Base-by-base conservation (phyloP, 768 basidiomycete species). In the Dentipellis sp. region DNA sequence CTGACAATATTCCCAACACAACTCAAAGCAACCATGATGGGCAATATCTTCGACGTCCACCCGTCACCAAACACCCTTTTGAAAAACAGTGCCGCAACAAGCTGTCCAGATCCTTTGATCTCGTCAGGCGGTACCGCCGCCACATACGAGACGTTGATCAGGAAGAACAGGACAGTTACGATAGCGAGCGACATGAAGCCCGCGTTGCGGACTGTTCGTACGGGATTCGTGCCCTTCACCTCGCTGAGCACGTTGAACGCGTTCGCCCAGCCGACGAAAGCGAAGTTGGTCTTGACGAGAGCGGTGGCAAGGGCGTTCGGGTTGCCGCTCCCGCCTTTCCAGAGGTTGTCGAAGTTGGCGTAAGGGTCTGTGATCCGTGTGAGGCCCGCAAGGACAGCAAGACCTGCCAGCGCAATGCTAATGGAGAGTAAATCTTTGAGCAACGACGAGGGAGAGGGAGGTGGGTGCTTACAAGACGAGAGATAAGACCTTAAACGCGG, bases 21-120 rank as follows among this genome's bases (percentile, higher is more conserved):
- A 17, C 61, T 57, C 7, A 62, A 39, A 16, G 59, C 56, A 38
- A 59, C 61, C 21, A 62, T 36, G 21, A 59, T 42, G 1, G 61
- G 58, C 23, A 62, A 50, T 10, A 59, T 53, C 54, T 59, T 62
- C 17, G 58, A 55, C 17, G 61, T 56, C 17, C 71, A 69, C 10
- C 67, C 65, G 12, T 65, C 66, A 0, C 78, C 77, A 53, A 79
- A 81, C 8, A 80, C 77, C 12, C 72, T 71, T 29, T 70, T 62
- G 65, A 81, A 80, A 67, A 80, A 82, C 16, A 76, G 65, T 23
- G 73, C 75, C 2, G 75, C 79, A 7, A 77, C 70, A 37, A 78
- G 71, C 52, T 75, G 72, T 22, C 74, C 74, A 0, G 77, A 76
- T 21, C 63, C 64, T 6, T 69, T 65, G 42, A 79, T 77, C 38